phyloP scores from a whole-genome alignment of 1,284 basidiomycete species.

The Agroathelia rolfsii region DNA sequence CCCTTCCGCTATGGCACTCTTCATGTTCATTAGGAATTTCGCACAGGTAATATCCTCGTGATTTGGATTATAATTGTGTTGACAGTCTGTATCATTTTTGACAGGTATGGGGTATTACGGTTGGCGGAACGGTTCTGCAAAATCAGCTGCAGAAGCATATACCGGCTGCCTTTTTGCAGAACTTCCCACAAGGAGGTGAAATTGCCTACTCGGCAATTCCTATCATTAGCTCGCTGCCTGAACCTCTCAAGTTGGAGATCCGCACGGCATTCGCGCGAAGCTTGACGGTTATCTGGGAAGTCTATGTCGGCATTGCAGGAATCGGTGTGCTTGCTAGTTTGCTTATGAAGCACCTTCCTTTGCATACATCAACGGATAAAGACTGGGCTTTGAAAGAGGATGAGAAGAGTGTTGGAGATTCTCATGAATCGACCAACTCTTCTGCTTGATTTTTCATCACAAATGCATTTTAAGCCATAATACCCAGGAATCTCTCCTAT shows the following conservation, averaged over 20 bases:
- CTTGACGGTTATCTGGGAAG: slow-evolving; percentile 6
- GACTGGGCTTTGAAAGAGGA: slow-evolving; percentile 2
- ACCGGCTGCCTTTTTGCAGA: slow-evolving; percentile 16
- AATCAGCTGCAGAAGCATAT: slow-evolving; percentile 18
- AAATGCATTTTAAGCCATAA: too few species aligned
- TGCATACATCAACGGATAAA: neutral
- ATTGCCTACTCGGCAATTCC: slow-evolving; percentile 7
- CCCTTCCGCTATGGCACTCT: slow-evolving; percentile 17
- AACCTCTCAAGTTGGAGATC: slow-evolving; percentile 4
- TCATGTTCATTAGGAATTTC: slow-evolving; percentile 19
- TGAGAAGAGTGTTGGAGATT: too few species aligned
- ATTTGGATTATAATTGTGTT: neutral
- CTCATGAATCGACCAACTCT: too few species aligned
- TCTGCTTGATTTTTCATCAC: too few species aligned
- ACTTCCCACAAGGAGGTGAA: slow-evolving; percentile 1
- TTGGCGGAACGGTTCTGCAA: slow-evolving; percentile 22
- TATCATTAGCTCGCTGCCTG: neutral
- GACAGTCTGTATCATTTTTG: neutral
- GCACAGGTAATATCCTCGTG: slow-evolving; percentile 9
- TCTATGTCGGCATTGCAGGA: slow-evolving; percentile 5
- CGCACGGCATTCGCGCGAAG: slow-evolving; percentile 6
- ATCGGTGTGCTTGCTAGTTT: slow-evolving; percentile 7
- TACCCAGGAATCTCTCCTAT: too few species aligned
- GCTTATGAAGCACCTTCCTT: slow-evolving; percentile 5
- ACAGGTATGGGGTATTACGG: slow-evolving; percentile 23